phyloP scores from a whole-genome alignment of 805 yeast genomes.

The Phaffomyces opuntiae region DNA sequence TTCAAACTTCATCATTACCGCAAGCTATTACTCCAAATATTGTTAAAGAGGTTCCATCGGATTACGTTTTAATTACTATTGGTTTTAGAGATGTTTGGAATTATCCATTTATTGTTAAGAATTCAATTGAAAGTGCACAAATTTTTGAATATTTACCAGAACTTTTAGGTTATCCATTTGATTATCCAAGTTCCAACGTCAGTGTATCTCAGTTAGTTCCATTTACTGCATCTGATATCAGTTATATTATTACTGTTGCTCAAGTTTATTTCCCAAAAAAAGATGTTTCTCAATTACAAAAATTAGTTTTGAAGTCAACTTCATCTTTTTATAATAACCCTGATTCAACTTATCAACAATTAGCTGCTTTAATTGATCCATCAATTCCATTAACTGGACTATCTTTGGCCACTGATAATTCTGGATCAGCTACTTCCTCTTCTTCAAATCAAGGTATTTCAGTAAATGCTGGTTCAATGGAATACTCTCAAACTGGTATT shows the following conservation, averaged over 20 bases:
- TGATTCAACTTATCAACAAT: constrained; percentile 43
- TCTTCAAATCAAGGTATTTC: constrained; percentile 7
- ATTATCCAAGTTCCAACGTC: constrained; percentile 33
- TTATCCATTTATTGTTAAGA: constrained; percentile 73
- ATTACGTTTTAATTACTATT: constrained; percentile 54
- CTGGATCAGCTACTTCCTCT: constrained; percentile 13
- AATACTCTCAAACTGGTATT: constrained; percentile 22
- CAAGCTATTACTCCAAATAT: constrained; percentile 68
- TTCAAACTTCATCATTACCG: constrained; percentile 53
- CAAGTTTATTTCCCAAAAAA: constrained; percentile 70
- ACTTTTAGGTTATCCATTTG: constrained; percentile 59
- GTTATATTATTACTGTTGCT: constrained; percentile 81
- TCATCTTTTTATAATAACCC: constrained; percentile 59
- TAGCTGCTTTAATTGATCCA: constrained; percentile 68
- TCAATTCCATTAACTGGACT: constrained; percentile 53
- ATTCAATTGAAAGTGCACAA: constrained; percentile 74
- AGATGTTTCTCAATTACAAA: constrained; percentile 42
- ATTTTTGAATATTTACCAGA: constrained; percentile 79
- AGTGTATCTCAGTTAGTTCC: constrained; percentile 71
- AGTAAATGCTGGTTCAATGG: constrained; percentile 24
- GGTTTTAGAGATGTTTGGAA: constrained; percentile 77
- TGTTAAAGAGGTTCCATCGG: constrained; percentile 34
- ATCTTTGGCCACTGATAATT: constrained; percentile 3
- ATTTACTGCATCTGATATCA: constrained; percentile 45
- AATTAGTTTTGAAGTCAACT: constrained; percentile 38